Conservation (phyloP, 305 asterid genomes). For the Solanum hybrid region DNA sequence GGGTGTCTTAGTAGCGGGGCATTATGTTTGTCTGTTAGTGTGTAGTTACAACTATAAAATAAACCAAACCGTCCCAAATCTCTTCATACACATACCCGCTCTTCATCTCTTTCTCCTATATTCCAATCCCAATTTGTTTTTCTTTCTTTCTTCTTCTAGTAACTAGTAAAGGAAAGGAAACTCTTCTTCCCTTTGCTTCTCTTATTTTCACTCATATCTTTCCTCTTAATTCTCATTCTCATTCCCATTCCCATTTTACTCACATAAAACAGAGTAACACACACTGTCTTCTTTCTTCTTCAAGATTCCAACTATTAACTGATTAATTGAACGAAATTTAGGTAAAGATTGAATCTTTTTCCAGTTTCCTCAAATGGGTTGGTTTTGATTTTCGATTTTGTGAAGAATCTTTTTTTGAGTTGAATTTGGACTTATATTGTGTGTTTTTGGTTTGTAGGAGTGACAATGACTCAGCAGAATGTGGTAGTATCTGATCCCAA, state of each 20-base stretch:
- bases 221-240: background rate
- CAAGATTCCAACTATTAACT: background rate
- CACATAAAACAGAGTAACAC: slow-evolving; percentile 12
- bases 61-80: slow-evolving; percentile 27
- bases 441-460: background rate
- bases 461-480: slow-evolving; percentile 65
- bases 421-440: background rate
- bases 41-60: slow-evolving; percentile 49
- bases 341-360: background rate
- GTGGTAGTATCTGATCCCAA: slow-evolving; percentile 50
- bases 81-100: slow-evolving; percentile 22
- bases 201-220: background rate
- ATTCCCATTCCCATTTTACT: background rate
- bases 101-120: background rate
- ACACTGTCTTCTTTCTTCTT: slow-evolving; percentile 22
- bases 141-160: background rate
- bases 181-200: background rate
- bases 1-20: background rate
- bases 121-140: background rate
- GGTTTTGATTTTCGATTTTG: background rate
- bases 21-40: slow-evolving; percentile 36
- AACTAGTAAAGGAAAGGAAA: background rate
- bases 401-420: background rate
- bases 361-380: slow-evolving; percentile 1
- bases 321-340: background rate